Evolutionary conservation across 179 eudicot genomes (phyloP).

Genomic region (Corrigiola litoralis): DNA sequence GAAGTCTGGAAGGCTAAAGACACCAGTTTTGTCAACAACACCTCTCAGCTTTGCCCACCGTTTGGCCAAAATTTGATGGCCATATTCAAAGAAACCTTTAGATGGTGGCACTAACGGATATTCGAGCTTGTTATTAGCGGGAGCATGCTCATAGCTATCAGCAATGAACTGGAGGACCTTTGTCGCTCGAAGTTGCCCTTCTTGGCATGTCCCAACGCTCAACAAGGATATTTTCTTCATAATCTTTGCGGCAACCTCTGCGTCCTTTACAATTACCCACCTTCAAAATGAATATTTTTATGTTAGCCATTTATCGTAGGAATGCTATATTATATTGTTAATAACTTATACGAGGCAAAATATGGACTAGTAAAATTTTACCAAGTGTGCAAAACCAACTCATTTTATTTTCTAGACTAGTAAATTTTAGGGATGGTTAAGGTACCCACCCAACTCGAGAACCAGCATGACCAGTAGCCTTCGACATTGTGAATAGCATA

Average conservation of each 20-base stretch:
- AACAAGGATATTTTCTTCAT: background rate
- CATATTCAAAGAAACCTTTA: constrained; percentile 29
- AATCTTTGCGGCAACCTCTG: background rate
- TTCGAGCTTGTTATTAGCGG: background rate
- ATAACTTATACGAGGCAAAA: too few species aligned
- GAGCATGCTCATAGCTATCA: constrained; percentile 5
- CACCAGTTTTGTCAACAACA: constrained; percentile 18
- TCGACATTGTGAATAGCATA: constrained; percentile 70
- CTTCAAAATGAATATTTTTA: constrained; percentile 33
- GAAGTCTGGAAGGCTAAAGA: constrained; percentile 36
- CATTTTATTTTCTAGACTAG: constrained; percentile 22
- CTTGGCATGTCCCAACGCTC: background rate
- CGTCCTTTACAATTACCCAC: constrained; percentile 12
- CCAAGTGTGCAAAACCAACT: background rate
- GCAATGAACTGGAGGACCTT: constrained; percentile 3
- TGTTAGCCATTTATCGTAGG: too few species aligned
- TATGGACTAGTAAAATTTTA: background rate
- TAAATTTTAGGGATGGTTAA: background rate
- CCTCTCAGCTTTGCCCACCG: constrained; percentile 53
- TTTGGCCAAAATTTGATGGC: constrained; percentile 31
- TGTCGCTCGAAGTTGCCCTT: constrained; percentile 4
- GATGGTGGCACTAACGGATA: background rate
- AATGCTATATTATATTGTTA: too few species aligned
- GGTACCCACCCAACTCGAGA: constrained; percentile 62
- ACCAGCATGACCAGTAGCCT: constrained; percentile 82